Percentiles rank a stretch among this genome's conserved stretches.
Evolutionary conservation across 768 basidiomycete species (phyloP).

Genomic region (Agrocybe chaxingu): DNA sequence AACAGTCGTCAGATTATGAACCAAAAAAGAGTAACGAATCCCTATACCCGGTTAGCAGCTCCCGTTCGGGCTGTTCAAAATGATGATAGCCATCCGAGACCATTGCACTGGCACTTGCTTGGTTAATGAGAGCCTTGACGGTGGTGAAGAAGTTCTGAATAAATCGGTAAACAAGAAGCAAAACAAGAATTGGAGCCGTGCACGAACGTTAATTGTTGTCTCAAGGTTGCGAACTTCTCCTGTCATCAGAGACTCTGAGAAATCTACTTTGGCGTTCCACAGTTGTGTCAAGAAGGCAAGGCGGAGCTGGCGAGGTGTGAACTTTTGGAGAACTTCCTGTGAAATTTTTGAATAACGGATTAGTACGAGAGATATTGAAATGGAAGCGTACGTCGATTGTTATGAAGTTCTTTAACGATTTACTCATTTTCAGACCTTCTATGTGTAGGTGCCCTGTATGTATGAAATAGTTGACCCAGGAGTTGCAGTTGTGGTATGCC

Average conservation of each 20-base stretch:
- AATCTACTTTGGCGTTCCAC: conserved; percentile 94
- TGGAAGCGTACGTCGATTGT: conserved; percentile 75
- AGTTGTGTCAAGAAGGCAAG: conserved; percentile 87
- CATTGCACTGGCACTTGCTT: conserved; percentile 42
- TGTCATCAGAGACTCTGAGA: conserved; percentile 86
- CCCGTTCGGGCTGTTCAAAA: conserved; percentile 64
- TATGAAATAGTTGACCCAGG: conserved; percentile 99
- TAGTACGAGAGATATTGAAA: not conserved
- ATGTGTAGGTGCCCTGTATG: conserved; percentile 99
- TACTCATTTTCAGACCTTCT: conserved; percentile 98
- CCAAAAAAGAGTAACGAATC: not conserved
- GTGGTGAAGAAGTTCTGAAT: conserved; percentile 90
- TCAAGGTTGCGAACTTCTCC: conserved; percentile 88
- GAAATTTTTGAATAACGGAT: conserved; percentile 5
- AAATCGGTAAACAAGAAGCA: conserved; percentile 10
- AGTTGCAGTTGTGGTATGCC: conserved; percentile 88
- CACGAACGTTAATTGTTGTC: conserved; percentile 75
- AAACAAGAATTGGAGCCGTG: not conserved
- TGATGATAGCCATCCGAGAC: conserved; percentile 61
- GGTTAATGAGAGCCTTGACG: conserved; percentile 76
- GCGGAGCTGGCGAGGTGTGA: conserved; percentile 84
- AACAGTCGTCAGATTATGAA: conserved; percentile 5
- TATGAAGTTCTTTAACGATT: conserved; percentile 98
- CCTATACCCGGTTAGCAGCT: conserved; percentile 61
- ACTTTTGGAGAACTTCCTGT: conserved; percentile 82